Conservation (phyloP, 164 flowering plant genomes). For the Echeveria elegans region DNA sequence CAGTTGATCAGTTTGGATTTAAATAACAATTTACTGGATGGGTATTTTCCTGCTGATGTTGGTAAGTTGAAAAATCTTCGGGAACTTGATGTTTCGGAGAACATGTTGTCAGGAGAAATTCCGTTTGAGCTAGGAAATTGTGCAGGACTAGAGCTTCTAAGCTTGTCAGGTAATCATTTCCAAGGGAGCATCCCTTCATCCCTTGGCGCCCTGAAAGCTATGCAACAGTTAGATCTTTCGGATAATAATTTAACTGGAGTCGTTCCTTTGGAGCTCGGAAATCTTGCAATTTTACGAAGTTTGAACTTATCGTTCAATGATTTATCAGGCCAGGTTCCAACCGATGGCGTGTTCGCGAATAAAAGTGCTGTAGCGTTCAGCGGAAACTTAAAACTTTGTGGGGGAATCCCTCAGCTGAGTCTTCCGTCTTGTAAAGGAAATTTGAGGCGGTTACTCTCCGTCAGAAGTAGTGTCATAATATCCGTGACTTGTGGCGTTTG, state of each 20-base stretch:
- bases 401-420: conserved; percentile 20
- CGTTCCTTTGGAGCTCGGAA: conserved; percentile 19
- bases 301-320: conserved; percentile 31
- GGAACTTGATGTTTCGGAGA: not conserved
- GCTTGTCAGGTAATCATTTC: conserved; percentile 12
- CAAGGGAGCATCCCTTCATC: conserved; percentile 19
- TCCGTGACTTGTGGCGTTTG: not conserved
- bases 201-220: conserved; percentile 14
- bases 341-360: conserved; percentile 27
- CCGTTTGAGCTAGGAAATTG: not conserved
- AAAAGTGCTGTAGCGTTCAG: conserved; percentile 16
- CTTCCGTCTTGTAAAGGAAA: conserved; percentile 19
- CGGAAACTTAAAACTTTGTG: conserved; percentile 32
- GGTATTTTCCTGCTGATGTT: not conserved
- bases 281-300: conserved; percentile 7
- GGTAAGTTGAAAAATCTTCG: not conserved
- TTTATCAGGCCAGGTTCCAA: conserved; percentile 36
- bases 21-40: not conserved
- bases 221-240: conserved; percentile 19
- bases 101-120: not conserved
- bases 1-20: conserved; percentile 1
- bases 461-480: not conserved
- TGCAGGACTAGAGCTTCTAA: not conserved
- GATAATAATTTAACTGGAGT: conserved; percentile 22
- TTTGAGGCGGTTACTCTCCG: not conserved